These are phyloP conservation scores for Lophiostoma macrostomum DNA, from an alignment of 495 filamentous ascomycete genomes.

Conservation along the genomic window DNA sequence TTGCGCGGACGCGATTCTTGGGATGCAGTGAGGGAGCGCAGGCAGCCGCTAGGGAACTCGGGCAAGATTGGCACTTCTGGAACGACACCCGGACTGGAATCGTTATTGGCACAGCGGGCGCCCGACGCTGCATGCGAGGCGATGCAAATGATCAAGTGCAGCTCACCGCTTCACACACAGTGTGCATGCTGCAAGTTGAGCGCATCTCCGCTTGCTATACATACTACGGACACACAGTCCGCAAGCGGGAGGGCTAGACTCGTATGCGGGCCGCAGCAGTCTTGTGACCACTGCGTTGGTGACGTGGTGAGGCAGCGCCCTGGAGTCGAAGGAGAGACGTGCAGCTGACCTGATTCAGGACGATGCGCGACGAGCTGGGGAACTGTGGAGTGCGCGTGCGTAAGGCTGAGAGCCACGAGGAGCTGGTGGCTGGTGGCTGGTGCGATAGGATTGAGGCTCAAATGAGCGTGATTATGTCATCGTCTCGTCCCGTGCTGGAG, in stretches of 20 bases:
- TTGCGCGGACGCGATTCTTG: neutral
- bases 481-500: neutral
- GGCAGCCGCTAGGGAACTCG: no score
- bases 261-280: no score
- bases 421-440: neutral
- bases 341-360: neutral
- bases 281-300: slow-evolving; percentile 11
- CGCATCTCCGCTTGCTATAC: slow-evolving; percentile 12
- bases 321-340: neutral
- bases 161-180: slow-evolving; percentile 6
- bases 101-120: neutral
- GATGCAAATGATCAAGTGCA: slow-evolving; percentile 8
- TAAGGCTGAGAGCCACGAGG: slow-evolving; percentile 16
- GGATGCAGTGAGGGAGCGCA: neutral
- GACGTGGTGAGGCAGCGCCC: neutral
- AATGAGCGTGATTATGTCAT: neutral
- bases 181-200: neutral
- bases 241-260: no score
- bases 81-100: no score
- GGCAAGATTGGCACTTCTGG: no score
- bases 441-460: slow-evolving; percentile 4
- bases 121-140: neutral
- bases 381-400: no score
- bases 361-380: neutral
- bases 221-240: no score